Evolutionary conservation across 805 yeast genomes (phyloP), one percentile per base, ranked within the genome.

Genomic region (Blastobotrys peoriensis): DNA sequence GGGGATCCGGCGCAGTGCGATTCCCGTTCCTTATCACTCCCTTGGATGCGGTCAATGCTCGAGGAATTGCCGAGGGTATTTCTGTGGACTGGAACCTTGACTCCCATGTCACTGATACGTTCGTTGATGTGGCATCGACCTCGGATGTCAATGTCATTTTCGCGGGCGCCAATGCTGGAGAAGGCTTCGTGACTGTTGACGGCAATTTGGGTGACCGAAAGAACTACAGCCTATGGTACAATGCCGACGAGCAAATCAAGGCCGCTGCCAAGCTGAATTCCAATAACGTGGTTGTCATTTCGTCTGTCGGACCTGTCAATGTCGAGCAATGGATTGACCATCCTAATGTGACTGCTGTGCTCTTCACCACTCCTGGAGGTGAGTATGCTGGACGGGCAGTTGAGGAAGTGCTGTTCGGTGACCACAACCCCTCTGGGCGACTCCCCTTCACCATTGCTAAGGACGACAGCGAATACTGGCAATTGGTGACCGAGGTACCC

Each of bases 1-100:
- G 84, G 80, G 86, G 85, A 0, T 78, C 84, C 3, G 78, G 82
- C 0, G 67, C 79, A 8, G 80, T 73, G 10, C 72, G 69, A 50
- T 71, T 75, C 37, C 79, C 81, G 2, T 75, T 65, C 56, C 74
- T 77, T 3, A 66, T 76, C n/a, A 72, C 82, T 1, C 83, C 84
- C 0, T 68, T 68, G 46, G 81, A 77, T 54, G 81, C 78, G 1
- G 70, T 79, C 33, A 64, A 72, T 3, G 61, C 62, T 25, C 66
- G 67, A 46, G 81, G 81, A 2, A 60, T 67, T 28, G 68, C 65
- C 30, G 59, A 66, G 39, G 75, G 73, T 5, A 72, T 75, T 55
- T 61, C 66, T 3, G 67, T 74, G 4, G 77, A 75, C 47, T 70
- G 59, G 44, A 60, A 68, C 3, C 61, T 64, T 16, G 75, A 76